Conservation (phyloP, 1,284 basidiomycete genomes). For the Anthracocystis walkeri region DNA sequence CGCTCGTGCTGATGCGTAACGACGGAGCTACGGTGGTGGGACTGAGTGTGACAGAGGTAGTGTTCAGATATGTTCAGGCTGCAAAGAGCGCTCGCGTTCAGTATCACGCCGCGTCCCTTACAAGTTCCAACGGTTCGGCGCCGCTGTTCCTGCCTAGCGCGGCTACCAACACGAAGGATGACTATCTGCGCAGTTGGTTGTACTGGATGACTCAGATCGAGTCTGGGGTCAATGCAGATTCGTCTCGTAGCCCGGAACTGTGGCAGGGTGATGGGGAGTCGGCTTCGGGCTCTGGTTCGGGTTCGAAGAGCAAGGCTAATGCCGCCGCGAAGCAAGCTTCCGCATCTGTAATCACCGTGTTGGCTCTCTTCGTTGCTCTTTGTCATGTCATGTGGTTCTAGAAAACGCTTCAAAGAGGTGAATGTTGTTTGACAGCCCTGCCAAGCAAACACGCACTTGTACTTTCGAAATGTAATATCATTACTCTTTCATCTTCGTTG, state of each 20-base stretch:
- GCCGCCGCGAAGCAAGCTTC: neutral
- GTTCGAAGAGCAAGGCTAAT: neutral
- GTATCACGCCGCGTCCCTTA: constrained; percentile 13
- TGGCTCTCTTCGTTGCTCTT: neutral
- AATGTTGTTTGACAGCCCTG: neutral
- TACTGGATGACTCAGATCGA: constrained; percentile 46
- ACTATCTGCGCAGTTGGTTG: constrained; percentile 42
- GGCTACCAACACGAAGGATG: constrained; percentile 25
- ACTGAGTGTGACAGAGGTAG: constrained; percentile 31
- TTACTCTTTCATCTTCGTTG: neutral
- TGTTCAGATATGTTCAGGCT: constrained; percentile 41
- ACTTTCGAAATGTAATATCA: neutral
- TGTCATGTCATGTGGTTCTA: neutral
- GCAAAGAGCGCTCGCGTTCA: constrained; percentile 39
- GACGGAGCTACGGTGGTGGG: constrained; percentile 42
- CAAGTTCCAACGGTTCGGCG: constrained; percentile 1
- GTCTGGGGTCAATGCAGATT: constrained; percentile 19
- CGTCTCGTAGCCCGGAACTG: constrained; percentile 32
- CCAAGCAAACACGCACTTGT: neutral
- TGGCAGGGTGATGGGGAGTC: constrained; percentile 19
- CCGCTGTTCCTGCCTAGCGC: constrained; percentile 26
- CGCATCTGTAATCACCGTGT: neutral
- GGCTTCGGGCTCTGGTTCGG: neutral
- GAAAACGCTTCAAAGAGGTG: neutral
- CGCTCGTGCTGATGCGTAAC: constrained; percentile 49